Percentiles rank a stretch among this genome's conserved stretches.
phyloP scores from a whole-genome alignment of 1,284 basidiomycete species.

The Amylostereum areolatum region DNA sequence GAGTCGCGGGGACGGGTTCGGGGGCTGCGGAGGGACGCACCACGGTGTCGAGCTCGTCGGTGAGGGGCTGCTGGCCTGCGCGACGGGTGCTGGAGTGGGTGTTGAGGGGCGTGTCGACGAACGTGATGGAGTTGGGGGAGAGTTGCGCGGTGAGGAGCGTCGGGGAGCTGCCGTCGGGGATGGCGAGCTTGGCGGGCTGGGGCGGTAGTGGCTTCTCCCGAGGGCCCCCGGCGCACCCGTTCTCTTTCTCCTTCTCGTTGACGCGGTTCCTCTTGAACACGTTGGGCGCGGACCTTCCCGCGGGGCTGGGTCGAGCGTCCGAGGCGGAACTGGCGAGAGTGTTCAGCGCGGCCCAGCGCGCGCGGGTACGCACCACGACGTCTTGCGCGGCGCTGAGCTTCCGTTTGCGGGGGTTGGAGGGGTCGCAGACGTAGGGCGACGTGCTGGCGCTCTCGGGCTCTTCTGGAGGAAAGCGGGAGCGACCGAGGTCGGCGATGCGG shows the following conservation, averaged over 20 bases:
- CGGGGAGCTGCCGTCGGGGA: background rate
- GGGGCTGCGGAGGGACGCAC: slow-evolving; percentile 22
- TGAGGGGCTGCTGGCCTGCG: slow-evolving; percentile 22
- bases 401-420: slow-evolving; percentile 4
- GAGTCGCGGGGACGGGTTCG: background rate
- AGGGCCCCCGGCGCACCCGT: slow-evolving; percentile 5
- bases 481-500: slow-evolving; percentile 8
- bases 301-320: background rate
- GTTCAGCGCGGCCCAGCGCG: slow-evolving; percentile 12
- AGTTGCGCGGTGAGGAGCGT: slow-evolving; percentile 6
- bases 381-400: slow-evolving; percentile 13
- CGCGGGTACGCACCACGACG: slow-evolving; percentile 7
- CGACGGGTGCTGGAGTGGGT: background rate
- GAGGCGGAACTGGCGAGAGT: background rate
- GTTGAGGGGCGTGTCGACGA: slow-evolving; percentile 4
- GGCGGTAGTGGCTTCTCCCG: slow-evolving; percentile 9
- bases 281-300: no score
- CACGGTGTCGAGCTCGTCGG: slow-evolving; percentile 30
- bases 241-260: slow-evolving; percentile 5
- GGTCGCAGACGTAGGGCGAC: background rate
- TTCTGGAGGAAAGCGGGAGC: slow-evolving; percentile 8
- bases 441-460: background rate
- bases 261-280: background rate
- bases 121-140: slow-evolving; percentile 8
- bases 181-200: background rate